A percentile compares a stretch with the other conserved stretches of the same genome.
phyloP scores from a whole-genome alignment of 2,329 filamentous ascomycete genomes.

The Monosporascus sp. region DNA sequence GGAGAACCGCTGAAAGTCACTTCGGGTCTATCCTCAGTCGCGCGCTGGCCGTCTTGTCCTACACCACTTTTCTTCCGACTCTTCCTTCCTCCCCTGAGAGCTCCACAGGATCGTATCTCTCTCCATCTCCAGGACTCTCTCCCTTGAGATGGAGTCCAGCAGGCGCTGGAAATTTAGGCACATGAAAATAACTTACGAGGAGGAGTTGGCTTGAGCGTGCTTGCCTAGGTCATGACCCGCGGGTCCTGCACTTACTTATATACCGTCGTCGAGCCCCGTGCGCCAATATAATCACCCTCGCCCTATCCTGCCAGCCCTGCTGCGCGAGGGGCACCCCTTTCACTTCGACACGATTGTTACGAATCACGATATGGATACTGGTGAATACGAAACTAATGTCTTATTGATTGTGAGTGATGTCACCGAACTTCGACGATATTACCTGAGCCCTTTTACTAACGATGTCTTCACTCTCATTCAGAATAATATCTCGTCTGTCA shows the following conservation, averaged over 20 bases:
- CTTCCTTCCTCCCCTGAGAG: not conserved
- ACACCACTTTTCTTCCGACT: not conserved
- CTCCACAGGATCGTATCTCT: not conserved
- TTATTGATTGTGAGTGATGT: conserved; percentile 47
- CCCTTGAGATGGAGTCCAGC: conserved; percentile 26
- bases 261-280: not conserved
- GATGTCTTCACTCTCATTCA: conserved; percentile 17
- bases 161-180: conserved; percentile 21
- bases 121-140: not conserved
- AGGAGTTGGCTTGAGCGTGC: not conserved
- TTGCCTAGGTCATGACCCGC: not conserved
- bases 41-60: not conserved
- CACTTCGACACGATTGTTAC: conserved; percentile 20
- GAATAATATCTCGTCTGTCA: conserved; percentile 53
- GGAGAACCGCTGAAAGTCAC: no score
- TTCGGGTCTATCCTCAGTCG: no score
- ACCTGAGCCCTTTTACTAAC: conserved; percentile 8
- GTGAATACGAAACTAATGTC: conserved; percentile 59
- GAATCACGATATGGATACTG: conserved; percentile 54
- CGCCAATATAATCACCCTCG: not conserved
- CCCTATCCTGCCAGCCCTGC: not conserved
- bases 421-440: not conserved
- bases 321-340: conserved; percentile 11
- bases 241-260: not conserved
- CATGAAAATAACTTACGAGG: conserved; percentile 14